Evolutionary conservation across 2,329 filamentous ascomycete species (phyloP).

Genomic region (Fusarium stilboides): DNA sequence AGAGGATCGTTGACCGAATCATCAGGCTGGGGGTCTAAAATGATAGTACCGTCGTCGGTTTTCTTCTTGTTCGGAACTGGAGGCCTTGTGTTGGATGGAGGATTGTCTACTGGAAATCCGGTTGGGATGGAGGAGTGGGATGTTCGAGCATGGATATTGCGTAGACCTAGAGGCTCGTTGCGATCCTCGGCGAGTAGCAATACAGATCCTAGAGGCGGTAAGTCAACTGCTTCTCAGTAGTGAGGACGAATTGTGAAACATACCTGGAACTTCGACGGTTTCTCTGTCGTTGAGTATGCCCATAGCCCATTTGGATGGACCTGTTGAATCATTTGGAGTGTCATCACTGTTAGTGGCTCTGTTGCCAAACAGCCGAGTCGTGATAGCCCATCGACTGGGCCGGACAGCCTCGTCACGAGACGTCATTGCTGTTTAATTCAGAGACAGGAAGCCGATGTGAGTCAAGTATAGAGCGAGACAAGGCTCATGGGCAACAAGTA

Average conservation of each 20-base stretch:
- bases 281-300: slow-evolving; percentile 9
- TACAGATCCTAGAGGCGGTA: background rate
- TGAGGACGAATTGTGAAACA: background rate
- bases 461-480: too few relatives aligned
- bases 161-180: slow-evolving; percentile 11
- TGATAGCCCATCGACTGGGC: background rate
- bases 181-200: slow-evolving; percentile 7
- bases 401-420: background rate
- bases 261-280: slow-evolving; percentile 4
- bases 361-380: background rate
- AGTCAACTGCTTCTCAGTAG: background rate
- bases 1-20: slow-evolving; percentile 5
- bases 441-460: background rate
- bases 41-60: slow-evolving; percentile 8
- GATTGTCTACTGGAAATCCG: background rate
- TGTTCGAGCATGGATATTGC: slow-evolving; percentile 6
- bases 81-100: background rate
- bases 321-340: background rate
- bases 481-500: too few relatives aligned
- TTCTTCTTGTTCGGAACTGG: background rate
- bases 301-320: background rate
- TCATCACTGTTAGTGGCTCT: background rate
- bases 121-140: slow-evolving; percentile 7
- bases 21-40: slow-evolving; percentile 3
- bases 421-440: background rate